These are phyloP conservation scores for Acrasis kona DNA, from an alignment of 78 protist species.

Conservation along the genomic window DNA sequence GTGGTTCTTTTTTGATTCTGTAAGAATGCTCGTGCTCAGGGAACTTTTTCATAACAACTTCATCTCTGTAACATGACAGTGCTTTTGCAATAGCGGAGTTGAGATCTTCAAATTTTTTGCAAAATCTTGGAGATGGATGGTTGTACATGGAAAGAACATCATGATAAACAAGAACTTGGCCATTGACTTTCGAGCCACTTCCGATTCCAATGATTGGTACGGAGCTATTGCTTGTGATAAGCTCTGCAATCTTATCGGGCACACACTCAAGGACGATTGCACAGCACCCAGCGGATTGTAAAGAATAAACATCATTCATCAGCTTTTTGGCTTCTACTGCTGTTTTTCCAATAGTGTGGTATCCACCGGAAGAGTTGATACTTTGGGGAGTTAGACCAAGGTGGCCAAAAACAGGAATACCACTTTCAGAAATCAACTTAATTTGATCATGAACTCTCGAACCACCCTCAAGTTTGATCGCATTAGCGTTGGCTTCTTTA, in stretches of 20 bases:
- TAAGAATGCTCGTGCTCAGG: slow-evolving; percentile 1
- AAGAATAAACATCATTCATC: slow-evolving; percentile 71
- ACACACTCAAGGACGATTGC: slow-evolving; percentile 82
- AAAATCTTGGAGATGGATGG: slow-evolving; percentile 55
- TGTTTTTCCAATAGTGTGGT: slow-evolving; percentile 58
- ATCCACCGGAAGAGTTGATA: slow-evolving; percentile 68
- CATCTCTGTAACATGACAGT: neutral
- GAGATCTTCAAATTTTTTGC: slow-evolving; percentile 45
- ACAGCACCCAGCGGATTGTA: slow-evolving; percentile 80
- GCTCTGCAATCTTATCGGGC: slow-evolving; percentile 55
- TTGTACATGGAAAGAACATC: slow-evolving; percentile 75
- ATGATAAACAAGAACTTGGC: slow-evolving; percentile 81
- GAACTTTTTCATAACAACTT: slow-evolving; percentile 9
- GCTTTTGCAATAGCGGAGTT: neutral
- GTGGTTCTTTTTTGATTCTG: neutral
- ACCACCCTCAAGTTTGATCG: slow-evolving; percentile 80
- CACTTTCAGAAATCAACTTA: slow-evolving; percentile 48
- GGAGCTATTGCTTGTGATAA: slow-evolving; percentile 35
- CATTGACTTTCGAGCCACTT: slow-evolving; percentile 70
- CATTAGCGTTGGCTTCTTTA: slow-evolving; percentile 65
- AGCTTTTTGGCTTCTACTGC: slow-evolving; percentile 21
- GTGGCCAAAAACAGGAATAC: slow-evolving; percentile 85
- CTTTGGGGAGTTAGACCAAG: slow-evolving; percentile 88
- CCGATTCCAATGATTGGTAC: slow-evolving; percentile 93
- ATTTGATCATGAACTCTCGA: neutral